These are phyloP conservation scores for Aspergillus sp. DNA, from an alignment of 2,329 filamentous ascomycete genomes.

Conservation along the genomic window DNA sequence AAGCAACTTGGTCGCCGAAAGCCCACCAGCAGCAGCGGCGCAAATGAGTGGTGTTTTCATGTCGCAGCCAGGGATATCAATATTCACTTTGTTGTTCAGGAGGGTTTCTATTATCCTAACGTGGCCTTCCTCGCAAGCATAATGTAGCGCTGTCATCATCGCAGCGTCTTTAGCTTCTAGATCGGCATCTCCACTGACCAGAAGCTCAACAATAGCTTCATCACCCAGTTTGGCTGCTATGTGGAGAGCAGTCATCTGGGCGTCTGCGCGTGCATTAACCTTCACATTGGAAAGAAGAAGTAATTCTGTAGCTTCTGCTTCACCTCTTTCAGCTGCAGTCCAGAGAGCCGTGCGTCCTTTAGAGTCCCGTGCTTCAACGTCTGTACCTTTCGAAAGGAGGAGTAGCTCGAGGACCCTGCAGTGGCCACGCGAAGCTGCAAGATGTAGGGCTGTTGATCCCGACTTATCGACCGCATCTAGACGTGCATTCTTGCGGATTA, in stretches of 20 bases:
- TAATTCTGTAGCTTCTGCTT: conserved; percentile 32
- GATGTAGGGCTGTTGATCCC: conserved; percentile 32
- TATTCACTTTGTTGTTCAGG: conserved; percentile 32
- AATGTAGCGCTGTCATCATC: conserved; percentile 39
- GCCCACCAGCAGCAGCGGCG: conserved; percentile 33
- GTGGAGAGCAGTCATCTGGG: conserved; percentile 37
- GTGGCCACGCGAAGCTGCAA: conserved; percentile 35
- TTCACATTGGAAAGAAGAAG: conserved; percentile 33
- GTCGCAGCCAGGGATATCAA: conserved; percentile 32
- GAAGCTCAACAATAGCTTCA: conserved; percentile 31
- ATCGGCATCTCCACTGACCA: conserved; percentile 34
- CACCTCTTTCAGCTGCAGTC: conserved; percentile 36
- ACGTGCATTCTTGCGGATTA: conserved; percentile 34
- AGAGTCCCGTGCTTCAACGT: conserved; percentile 32
- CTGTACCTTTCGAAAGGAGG: conserved; percentile 23
- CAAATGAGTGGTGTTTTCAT: conserved; percentile 38
- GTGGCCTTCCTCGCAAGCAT: conserved; percentile 34
- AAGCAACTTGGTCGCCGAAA: conserved; percentile 29
- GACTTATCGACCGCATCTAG: conserved; percentile 30
- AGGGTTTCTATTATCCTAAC: conserved; percentile 28
- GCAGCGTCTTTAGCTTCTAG: conserved; percentile 37
- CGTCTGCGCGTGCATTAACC: conserved; percentile 35
- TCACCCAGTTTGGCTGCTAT: conserved; percentile 35
- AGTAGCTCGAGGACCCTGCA: conserved; percentile 29
- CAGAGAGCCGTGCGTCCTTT: conserved; percentile 37